A percentile compares a stretch with the other conserved stretches of the same genome.
Evolutionary conservation across 305 asterid species (phyloP).

Genomic region (Fraxinus ornus): DNA sequence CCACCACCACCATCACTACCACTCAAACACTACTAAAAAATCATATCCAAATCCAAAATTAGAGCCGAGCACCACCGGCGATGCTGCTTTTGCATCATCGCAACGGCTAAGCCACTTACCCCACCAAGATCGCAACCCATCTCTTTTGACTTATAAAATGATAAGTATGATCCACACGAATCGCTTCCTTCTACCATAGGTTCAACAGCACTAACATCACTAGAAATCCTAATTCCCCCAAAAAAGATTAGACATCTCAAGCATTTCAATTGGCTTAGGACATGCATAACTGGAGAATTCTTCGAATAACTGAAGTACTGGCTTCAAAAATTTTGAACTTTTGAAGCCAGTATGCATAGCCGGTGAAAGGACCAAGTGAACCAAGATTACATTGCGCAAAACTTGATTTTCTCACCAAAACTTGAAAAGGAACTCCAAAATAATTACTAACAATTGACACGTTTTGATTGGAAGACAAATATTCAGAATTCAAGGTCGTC

Average conservation of each 20-base stretch:
- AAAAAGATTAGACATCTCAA: slow-evolving; percentile 6
- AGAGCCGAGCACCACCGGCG: no score
- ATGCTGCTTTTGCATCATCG: no score
- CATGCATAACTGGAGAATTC: slow-evolving; percentile 45
- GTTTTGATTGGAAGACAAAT: slow-evolving; percentile 7
- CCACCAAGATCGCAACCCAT: slow-evolving; percentile 19
- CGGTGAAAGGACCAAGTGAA: slow-evolving; percentile 48
- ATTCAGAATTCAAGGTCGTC: slow-evolving; percentile 18
- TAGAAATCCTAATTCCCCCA: slow-evolving; percentile 44
- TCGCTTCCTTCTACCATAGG: slow-evolving; percentile 23
- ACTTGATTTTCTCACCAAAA: slow-evolving; percentile 20
- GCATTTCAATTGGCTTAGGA: slow-evolving; percentile 22
- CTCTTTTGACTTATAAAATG: slow-evolving; percentile 25
- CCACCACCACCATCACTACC: no score
- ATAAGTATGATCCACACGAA: slow-evolving; percentile 31
- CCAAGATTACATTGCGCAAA: slow-evolving; percentile 30
- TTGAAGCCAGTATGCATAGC: slow-evolving; percentile 64
- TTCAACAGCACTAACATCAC: slow-evolving; percentile 17
- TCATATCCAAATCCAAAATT: no score
- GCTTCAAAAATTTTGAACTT: slow-evolving; percentile 56
- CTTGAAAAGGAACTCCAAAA: slow-evolving; percentile 12
- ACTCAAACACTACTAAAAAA: no score
- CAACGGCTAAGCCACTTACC: slow-evolving; percentile 5
- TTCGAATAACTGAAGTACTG: slow-evolving; percentile 63
- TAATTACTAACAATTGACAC: neutral